Evolutionary conservation across 139 green algal species (phyloP), one percentile per base, ranked within the genome.

Genomic region (Dunaliella sp.): DNA sequence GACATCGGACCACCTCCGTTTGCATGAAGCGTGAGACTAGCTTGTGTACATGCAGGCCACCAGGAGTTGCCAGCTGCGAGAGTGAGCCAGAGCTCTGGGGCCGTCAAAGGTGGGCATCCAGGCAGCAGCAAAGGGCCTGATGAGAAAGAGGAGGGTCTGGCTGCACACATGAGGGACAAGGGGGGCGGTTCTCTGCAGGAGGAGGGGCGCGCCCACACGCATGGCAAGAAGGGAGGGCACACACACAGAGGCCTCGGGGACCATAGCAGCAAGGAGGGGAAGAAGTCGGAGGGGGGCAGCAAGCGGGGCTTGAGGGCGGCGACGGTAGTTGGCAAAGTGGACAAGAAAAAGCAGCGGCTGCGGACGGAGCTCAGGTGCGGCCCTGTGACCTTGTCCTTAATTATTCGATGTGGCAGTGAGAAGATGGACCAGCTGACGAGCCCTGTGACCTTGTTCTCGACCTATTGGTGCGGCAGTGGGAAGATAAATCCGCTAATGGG

Each of bases 391-490:
- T 16, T 26, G 7, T 65, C 48, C 7, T 65, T 65, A 7, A 65
- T 65, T 65, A 16, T 16, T 65, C 48, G 16, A 26, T 26, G 48
- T 65, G 16, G 48, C 48, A 65, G 7, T 65, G 48, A 65, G 48
- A 26, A 7, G 16, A 65, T 65, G 48, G 16, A 16, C 16, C 7
- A 7, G 48, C 48, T n/a, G n/a, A n/a, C n/a, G n/a, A n/a, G n/a
- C n/a, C n/a, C n/a, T n/a, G n/a, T n/a, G n/a, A n/a, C n/a, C n/a
- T n/a, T n/a, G n/a, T n/a, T n/a, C n/a, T n/a, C n/a, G n/a, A 65
- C 48, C 7, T 7, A 16, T 65, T 65, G 76, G 59, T 22, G 84
- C 84, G 2, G 84, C 84, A 72, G 83, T 83, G 37, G 78, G 75
- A 57, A 79, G 75, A 38, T 87, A 87, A 37, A 83, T 65, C 74